A percentile compares a stretch with the other conserved stretches of the same genome.
phyloP scores from a whole-genome alignment of 1,284 basidiomycete species.

The Ganoderma boninense region DNA sequence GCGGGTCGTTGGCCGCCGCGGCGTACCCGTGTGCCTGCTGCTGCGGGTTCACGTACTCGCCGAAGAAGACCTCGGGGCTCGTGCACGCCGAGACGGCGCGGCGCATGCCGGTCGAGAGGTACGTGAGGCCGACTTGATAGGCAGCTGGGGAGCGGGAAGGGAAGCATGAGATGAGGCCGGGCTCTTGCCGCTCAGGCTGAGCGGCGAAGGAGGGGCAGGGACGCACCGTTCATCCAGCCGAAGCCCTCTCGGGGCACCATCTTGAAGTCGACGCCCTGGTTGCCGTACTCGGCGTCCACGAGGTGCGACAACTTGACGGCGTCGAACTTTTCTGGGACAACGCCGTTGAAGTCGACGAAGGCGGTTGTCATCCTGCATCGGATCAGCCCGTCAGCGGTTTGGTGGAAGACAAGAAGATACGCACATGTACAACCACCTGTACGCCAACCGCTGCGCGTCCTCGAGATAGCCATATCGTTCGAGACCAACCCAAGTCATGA shows the following conservation, averaged over 20 bases:
- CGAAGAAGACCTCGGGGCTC: conserved; percentile 91
- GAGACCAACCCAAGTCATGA: conserved; percentile 97
- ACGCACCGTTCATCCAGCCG: conserved; percentile 93
- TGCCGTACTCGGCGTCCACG: conserved; percentile 98
- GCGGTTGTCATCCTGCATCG: conserved; percentile 85
- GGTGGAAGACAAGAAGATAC: conserved; percentile 35
- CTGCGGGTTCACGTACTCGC: conserved; percentile 51
- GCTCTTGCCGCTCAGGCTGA: conserved; percentile 7
- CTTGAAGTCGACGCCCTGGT: conserved; percentile 98
- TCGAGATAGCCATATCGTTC: conserved; percentile 96
- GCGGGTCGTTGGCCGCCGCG: conserved; percentile 61
- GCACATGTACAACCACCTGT: conserved; percentile 96
- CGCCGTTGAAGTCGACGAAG: conserved; percentile 96
- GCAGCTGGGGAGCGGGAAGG: conserved; percentile 63
- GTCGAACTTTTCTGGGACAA: conserved; percentile 99
- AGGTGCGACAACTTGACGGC: conserved; percentile 95
- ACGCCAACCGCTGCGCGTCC: conserved; percentile 92
- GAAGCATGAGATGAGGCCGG: conserved; percentile 7
- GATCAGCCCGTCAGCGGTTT: background rate
- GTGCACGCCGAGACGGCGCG: conserved; percentile 94
- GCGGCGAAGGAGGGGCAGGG: conserved; percentile 9
- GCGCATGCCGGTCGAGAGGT: conserved; percentile 93
- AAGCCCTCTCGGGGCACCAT: conserved; percentile 97
- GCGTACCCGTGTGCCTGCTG: conserved; percentile 43
- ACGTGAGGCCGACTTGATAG: conserved; percentile 95